phyloP scores from a whole-genome alignment of 805 yeast genomes.

The Suhomyces prunicola region DNA sequence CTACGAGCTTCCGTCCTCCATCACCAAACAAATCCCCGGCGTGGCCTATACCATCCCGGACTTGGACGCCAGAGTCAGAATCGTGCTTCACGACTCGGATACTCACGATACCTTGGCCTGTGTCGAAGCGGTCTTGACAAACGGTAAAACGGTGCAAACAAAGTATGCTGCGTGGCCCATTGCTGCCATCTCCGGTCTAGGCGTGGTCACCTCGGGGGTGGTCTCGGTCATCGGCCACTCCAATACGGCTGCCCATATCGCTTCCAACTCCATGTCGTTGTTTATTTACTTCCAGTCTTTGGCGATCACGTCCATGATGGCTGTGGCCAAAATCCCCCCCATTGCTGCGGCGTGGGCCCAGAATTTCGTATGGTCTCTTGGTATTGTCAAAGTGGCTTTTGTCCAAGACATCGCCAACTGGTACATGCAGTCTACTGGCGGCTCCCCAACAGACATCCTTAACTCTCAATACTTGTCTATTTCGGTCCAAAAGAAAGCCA shows the following conservation, averaged over 20 bases:
- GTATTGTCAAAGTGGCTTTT: conserved; percentile 71
- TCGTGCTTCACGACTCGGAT: conserved; percentile 48
- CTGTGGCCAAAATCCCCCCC: conserved; percentile 88
- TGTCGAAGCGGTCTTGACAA: conserved; percentile 80
- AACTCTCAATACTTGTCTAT: conserved; percentile 68
- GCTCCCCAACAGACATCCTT: conserved; percentile 73
- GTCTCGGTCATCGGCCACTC: conserved; percentile 86
- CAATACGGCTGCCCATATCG: conserved; percentile 92
- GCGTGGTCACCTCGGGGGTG: conserved; percentile 82
- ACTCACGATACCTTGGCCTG: conserved; percentile 69
- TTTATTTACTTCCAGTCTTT: conserved; percentile 92
- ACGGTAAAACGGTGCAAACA: conserved; percentile 93
- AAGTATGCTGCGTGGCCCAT: conserved; percentile 74
- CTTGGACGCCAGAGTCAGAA: conserved; percentile 85
- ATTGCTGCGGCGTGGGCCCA: conserved; percentile 98
- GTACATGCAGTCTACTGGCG: conserved; percentile 96
- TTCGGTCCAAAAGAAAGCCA: conserved; percentile 67
- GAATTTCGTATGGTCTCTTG: conserved; percentile 95
- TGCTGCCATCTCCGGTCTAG: conserved; percentile 86
- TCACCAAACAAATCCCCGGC: conserved; percentile 62
- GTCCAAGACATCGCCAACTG: conserved; percentile 85
- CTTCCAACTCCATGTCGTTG: conserved; percentile 90
- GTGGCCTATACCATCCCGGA: conserved; percentile 91
- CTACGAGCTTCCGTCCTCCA: conserved; percentile 39
- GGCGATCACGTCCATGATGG: conserved; percentile 94